A percentile compares a stretch with the other conserved stretches of the same genome.
Conservation (phyloP, 177 flowering plant species). For the Vitis hybrid region DNA sequence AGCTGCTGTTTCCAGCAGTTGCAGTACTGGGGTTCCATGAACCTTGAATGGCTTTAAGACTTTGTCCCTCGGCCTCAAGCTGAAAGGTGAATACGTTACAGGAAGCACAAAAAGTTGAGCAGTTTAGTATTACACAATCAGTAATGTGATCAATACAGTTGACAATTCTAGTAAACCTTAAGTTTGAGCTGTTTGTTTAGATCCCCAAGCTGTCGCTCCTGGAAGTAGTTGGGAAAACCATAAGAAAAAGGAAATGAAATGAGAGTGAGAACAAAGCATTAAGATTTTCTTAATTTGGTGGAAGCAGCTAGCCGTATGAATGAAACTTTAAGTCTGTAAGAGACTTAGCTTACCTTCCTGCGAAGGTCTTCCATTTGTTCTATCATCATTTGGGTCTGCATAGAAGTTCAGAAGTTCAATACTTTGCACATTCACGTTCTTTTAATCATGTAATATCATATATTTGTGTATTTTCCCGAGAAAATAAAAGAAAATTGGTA, state of each 20-base stretch:
- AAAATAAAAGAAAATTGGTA: background rate
- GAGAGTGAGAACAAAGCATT: background rate
- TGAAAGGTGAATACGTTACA: slow-evolving; percentile 19
- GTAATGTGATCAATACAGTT: background rate
- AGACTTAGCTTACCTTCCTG: slow-evolving; percentile 46
- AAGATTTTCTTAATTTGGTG: background rate
- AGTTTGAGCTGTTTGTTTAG: slow-evolving; percentile 75
- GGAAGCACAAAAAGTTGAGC: background rate
- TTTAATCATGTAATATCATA: too few species aligned
- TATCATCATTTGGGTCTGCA: slow-evolving; percentile 76
- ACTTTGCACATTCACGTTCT: background rate
- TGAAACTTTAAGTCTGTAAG: background rate
- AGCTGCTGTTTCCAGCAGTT: slow-evolving; percentile 42
- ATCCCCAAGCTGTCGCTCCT: slow-evolving; percentile 92
- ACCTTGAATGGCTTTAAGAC: slow-evolving; percentile 38
- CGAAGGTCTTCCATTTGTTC: slow-evolving; percentile 91
- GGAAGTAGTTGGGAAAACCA: slow-evolving; percentile 7
- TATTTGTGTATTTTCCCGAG: background rate
- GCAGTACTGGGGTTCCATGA: slow-evolving; percentile 46
- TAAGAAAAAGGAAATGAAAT: background rate
- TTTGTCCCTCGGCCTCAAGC: slow-evolving; percentile 67
- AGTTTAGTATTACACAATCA: background rate
- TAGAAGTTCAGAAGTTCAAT: background rate
- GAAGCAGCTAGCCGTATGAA: background rate
- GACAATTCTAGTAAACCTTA: slow-evolving; percentile 47